Percentiles rank a stretch among this genome's conserved stretches.
phyloP scores from a whole-genome alignment of 345 rosid genomes.

The Turritis glabra region DNA sequence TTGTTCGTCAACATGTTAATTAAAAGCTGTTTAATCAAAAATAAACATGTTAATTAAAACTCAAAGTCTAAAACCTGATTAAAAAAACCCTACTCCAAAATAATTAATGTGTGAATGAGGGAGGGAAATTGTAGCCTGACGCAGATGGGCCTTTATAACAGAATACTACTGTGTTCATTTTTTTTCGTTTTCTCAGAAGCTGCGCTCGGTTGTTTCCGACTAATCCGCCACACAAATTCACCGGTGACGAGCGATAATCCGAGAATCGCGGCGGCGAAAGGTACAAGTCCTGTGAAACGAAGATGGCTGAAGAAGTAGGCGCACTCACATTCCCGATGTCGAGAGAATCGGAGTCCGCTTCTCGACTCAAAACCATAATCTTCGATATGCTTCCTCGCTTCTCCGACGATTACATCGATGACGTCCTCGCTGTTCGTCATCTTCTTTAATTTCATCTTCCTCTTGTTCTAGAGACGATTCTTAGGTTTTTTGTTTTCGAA shows the following conservation, averaged over 20 bases:
- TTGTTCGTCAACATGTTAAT: no score
- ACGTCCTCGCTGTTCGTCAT: constrained; percentile 33
- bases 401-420: constrained; percentile 33
- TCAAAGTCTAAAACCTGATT: no score
- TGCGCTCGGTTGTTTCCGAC: constrained; percentile 6
- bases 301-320: constrained; percentile 19
- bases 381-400: constrained; percentile 39
- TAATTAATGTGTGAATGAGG: background rate
- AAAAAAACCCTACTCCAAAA: no score
- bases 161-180: background rate
- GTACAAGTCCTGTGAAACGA: background rate
- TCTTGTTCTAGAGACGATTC: background rate
- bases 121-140: constrained; percentile 13
- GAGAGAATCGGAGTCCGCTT: constrained; percentile 40
- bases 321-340: constrained; percentile 30
- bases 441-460: background rate
- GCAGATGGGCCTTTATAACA: background rate
- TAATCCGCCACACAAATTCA: constrained; percentile 2
- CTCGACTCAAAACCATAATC: constrained; percentile 32
- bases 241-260: constrained; percentile 20
- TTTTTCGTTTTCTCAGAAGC: constrained; percentile 9
- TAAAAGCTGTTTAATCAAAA: no score
- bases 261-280: constrained; percentile 7
- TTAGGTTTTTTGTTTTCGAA: constrained; percentile 7
- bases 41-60: no score